Conservation (phyloP, 306 rosid genomes). For the Morella rubra region DNA sequence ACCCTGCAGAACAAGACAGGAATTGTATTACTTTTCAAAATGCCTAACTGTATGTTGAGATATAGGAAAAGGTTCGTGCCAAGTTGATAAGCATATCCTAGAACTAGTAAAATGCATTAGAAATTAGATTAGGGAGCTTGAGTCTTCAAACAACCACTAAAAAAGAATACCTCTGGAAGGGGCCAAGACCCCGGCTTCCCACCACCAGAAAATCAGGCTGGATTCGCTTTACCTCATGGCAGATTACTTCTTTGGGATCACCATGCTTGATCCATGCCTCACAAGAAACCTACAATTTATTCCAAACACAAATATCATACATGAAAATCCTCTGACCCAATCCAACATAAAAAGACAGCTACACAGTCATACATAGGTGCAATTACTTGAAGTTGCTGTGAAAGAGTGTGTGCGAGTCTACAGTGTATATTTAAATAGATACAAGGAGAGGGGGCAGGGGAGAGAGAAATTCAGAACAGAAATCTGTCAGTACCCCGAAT, state of each 20-base stretch:
- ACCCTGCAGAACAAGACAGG: constrained; percentile 53
- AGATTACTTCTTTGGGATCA: constrained; percentile 81
- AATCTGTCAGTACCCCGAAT: constrained; percentile 59
- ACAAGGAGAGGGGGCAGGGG: neutral
- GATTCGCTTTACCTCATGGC: constrained; percentile 67
- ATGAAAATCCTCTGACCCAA: neutral
- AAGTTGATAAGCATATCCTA: neutral
- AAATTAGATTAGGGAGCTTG: neutral
- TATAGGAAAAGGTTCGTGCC: neutral
- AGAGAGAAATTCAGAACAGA: constrained; percentile 1
- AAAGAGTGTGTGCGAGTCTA: no score
- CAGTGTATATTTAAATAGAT: no score
- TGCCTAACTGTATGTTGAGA: neutral
- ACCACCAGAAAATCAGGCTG: constrained; percentile 84
- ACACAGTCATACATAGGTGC: neutral
- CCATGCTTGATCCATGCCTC: constrained; percentile 85
- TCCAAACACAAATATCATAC: constrained; percentile 8
- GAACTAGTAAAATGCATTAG: neutral
- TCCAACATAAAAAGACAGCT: neutral
- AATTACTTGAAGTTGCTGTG: neutral
- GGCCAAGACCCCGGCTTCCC: constrained; percentile 96
- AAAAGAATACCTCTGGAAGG: constrained; percentile 72
- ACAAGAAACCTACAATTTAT: constrained; percentile 57
- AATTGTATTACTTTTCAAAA: neutral
- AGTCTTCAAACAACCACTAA: neutral